A percentile compares a stretch with the other conserved stretches of the same genome.
Conservation (phyloP, 352 stramenopile species). For the Phytophthora citrophthora region DNA sequence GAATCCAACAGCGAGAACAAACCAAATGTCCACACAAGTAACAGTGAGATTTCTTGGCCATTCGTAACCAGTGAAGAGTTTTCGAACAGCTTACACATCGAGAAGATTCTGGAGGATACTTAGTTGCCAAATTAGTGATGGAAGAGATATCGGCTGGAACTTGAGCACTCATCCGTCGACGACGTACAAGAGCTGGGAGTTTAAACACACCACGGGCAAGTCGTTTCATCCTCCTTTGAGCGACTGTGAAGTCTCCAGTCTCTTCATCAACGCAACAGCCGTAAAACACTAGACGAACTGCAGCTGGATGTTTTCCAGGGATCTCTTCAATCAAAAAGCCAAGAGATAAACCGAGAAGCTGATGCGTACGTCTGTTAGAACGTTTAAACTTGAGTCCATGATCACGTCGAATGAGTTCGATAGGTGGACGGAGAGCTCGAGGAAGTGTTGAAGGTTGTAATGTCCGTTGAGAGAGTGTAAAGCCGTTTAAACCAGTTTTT, state of each 20-base stretch:
- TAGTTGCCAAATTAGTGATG: not conserved
- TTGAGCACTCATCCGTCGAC: constrained; percentile 22
- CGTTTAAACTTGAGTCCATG: constrained; percentile 6
- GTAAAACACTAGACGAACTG: constrained; percentile 20
- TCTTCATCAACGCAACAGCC: constrained; percentile 3
- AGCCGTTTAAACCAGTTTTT: constrained; percentile 10
- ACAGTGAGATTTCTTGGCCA: constrained; percentile 34
- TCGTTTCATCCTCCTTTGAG: constrained; percentile 15
- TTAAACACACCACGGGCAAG: constrained; percentile 23
- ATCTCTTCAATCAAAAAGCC: constrained; percentile 23
- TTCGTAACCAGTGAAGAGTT: constrained; percentile 25
- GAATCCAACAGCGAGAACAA: constrained; percentile 33
- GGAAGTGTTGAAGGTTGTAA: constrained; percentile 31
- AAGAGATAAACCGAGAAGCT: constrained; percentile 23
- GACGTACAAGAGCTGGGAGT: constrained; percentile 24
- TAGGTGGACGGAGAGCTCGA: constrained; percentile 22
- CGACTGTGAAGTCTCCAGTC: constrained; percentile 1
- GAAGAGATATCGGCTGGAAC: constrained; percentile 22
- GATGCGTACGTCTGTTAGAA: constrained; percentile 19
- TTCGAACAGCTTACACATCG: constrained; percentile 58
- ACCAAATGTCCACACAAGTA: constrained; percentile 44
- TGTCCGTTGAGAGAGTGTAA: constrained; percentile 35
- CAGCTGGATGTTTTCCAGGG: constrained; percentile 3
- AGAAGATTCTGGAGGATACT: constrained; percentile 3
- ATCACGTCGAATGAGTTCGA: constrained; percentile 21